Base-by-base conservation (phyloP, 306 rosid genomes). In the Trifolium repens region DNA sequence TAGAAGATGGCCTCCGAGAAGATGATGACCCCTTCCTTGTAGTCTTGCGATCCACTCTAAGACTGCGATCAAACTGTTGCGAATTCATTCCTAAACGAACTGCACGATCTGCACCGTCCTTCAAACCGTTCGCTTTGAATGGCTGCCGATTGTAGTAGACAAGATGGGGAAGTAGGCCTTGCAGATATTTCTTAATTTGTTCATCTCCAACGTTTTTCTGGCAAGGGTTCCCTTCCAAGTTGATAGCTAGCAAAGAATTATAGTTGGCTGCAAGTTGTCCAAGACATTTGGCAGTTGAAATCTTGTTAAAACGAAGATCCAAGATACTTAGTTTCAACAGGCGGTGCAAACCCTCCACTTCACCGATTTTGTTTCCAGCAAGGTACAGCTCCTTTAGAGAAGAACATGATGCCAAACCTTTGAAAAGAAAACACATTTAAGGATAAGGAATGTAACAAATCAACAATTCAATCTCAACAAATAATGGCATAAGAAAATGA, bases 281-380 rank as follows among this genome's bases (percentile, higher is more conserved):
- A 9, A 96, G 92, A 74, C 96, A 89, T 79, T 96, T 96, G n/a
- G 90, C 84, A 11, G 98, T 96, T 8, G 99, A 96, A 75, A 96
- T 83, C 78, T 92, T 92, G 84, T 96, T 96, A 32, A 85, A 89
- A 17, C 99, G 93, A 58, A 96, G 86, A 84, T 96, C 97, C 77
- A 92, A 81, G 67, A 92, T 78, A n/a, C 80, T 82, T 78, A 94
- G 71, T 84, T 94, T 94, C 80, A 94, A 80, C 40, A 94, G 90
- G 34, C 99, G 96, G 86, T 94, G 99, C 72, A 94, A 89, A 79
- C 99, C 97, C 87, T 94, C 99, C 7, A 94, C 97, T 82, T 94
- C 99, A 4, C 96, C 88, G 69, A 94, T 92, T 75, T 92, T 94
- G 84, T 94, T 94, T 82, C 99, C 97, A 27, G 97, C 89, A 59